Percentiles rank a stretch among this genome's conserved stretches.
These are phyloP conservation scores for Leccinellum rugosiceps DNA, from an alignment of 768 basidiomycete genomes.

Conservation along the genomic window DNA sequence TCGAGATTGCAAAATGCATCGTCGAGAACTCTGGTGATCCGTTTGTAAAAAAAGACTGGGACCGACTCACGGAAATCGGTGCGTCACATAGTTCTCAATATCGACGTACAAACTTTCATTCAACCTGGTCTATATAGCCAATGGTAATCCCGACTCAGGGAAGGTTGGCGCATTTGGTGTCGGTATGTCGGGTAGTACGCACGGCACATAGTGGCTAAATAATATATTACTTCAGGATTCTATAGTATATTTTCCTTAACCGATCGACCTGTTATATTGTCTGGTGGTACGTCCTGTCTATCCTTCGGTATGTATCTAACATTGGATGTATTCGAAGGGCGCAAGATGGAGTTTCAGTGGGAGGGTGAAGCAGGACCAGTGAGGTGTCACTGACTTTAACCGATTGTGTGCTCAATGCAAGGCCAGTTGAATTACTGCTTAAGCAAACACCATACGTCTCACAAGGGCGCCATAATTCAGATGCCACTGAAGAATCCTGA, in stretches of 20 bases:
- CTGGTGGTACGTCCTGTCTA: slow-evolving; percentile 47
- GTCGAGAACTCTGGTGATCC: slow-evolving; percentile 52
- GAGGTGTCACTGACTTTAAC: not conserved
- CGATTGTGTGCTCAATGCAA: not conserved
- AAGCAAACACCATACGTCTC: slow-evolving; percentile 48
- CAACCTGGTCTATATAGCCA: slow-evolving; percentile 44
- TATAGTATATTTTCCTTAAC: slow-evolving; percentile 79
- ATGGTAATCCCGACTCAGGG: slow-evolving; percentile 91
- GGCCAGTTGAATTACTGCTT: slow-evolving; percentile 59
- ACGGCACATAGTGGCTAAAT: not conserved
- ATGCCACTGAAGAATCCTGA: slow-evolving; percentile 78
- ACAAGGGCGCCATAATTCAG: slow-evolving; percentile 74
- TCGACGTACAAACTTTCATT: not conserved
- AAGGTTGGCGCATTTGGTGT: slow-evolving; percentile 94
- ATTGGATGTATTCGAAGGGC: slow-evolving; percentile 39
- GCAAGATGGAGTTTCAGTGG: slow-evolving; percentile 95
- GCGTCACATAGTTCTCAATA: slow-evolving; percentile 7
- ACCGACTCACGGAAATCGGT: slow-evolving; percentile 86
- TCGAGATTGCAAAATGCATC: not conserved
- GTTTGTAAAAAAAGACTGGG: slow-evolving; percentile 88
- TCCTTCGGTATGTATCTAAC: slow-evolving; percentile 15
- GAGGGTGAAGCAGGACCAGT: slow-evolving; percentile 71
- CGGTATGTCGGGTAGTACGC: slow-evolving; percentile 39
- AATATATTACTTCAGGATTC: slow-evolving; percentile 43
- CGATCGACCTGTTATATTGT: slow-evolving; percentile 72